These are phyloP conservation scores for Trichopus zeylanicus DNA, from an alignment of 116 monocot genomes.

Conservation along the genomic window DNA sequence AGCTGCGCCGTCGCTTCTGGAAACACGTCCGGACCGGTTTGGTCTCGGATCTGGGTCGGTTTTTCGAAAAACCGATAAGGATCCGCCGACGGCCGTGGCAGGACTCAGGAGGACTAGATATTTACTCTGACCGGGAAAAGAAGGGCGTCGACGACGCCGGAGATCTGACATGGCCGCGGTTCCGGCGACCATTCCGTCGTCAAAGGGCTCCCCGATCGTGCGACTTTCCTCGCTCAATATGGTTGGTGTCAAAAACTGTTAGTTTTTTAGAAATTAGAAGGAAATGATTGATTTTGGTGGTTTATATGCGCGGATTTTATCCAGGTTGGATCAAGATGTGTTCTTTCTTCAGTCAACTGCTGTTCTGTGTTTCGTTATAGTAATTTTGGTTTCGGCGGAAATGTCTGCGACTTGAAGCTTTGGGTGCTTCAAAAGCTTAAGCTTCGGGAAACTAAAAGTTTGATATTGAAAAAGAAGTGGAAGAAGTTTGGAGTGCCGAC, in stretches of 20 bases:
- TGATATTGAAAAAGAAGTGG: constrained; percentile 2
- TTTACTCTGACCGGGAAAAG: no score
- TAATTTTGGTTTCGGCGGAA: background rate
- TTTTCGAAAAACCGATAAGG: background rate
- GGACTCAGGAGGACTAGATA: background rate
- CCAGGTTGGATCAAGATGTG: constrained; percentile 1
- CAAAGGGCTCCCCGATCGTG: background rate
- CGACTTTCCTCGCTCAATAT: background rate
- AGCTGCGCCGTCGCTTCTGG: no score
- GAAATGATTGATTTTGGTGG: background rate
- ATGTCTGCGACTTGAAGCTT: constrained; percentile 2
- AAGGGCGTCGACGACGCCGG: no score
- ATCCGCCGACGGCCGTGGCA: background rate
- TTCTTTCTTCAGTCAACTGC: background rate
- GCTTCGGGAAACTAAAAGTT: background rate
- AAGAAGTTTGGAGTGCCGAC: constrained; percentile 6
- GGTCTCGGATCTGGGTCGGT: background rate
- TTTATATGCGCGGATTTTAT: background rate
- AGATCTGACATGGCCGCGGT: background rate
- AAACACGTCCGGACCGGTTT: no score
- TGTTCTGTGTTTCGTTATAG: background rate
- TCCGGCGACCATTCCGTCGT: background rate
- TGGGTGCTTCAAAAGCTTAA: constrained; percentile 3
- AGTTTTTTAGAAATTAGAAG: no score
- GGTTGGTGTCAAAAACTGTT: no score